A percentile compares a stretch with the other conserved stretches of the same genome.
phyloP scores from a whole-genome alignment of 192 early-diverging fungal species.

The Coemansia furcata region DNA sequence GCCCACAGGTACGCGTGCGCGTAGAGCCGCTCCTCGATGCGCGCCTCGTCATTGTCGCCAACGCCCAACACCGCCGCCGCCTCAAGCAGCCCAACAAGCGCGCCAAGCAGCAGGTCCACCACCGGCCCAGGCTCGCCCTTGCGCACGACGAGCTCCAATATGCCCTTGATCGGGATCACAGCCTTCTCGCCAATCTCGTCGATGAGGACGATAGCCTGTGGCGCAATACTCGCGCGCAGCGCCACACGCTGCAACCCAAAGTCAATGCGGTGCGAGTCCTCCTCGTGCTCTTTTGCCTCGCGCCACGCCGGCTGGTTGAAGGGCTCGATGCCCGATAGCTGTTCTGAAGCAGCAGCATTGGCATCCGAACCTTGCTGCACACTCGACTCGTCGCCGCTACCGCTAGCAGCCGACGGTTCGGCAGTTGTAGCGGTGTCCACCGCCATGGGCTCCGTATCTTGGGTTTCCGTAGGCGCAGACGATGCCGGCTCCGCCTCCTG shows the following conservation, averaged over 20 bases:
- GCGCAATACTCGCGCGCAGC: conserved; percentile 54
- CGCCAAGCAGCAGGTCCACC: conserved; percentile 34
- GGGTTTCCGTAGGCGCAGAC: not conserved
- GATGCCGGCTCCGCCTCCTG: conserved; percentile 4
- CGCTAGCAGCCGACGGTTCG: conserved; percentile 14
- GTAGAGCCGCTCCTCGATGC: conserved; percentile 30
- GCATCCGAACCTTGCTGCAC: conserved; percentile 22
- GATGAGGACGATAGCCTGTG: conserved; percentile 35
- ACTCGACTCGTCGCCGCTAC: conserved; percentile 7
- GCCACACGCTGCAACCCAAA: conserved; percentile 47
- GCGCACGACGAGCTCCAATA: conserved; percentile 40
- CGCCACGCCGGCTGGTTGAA: conserved; percentile 36
- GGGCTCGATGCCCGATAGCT: conserved; percentile 17
- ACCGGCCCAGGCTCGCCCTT: conserved; percentile 23
- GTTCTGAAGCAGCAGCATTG: conserved; percentile 47
- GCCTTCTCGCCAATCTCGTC: conserved; percentile 44
- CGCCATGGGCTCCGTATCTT: conserved; percentile 32
- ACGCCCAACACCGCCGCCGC: not conserved
- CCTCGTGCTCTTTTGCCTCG: conserved; percentile 32
- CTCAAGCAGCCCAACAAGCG: conserved; percentile 34
- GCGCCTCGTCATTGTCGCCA: not conserved
- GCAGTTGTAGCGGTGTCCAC: conserved; percentile 18
- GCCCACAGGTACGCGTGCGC: conserved; percentile 51
- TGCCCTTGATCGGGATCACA: conserved; percentile 29
- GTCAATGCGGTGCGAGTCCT: conserved; percentile 21